Evolutionary conservation across 2,329 filamentous ascomycete genomes (phyloP).

Genomic region (Metarhizium album): DNA sequence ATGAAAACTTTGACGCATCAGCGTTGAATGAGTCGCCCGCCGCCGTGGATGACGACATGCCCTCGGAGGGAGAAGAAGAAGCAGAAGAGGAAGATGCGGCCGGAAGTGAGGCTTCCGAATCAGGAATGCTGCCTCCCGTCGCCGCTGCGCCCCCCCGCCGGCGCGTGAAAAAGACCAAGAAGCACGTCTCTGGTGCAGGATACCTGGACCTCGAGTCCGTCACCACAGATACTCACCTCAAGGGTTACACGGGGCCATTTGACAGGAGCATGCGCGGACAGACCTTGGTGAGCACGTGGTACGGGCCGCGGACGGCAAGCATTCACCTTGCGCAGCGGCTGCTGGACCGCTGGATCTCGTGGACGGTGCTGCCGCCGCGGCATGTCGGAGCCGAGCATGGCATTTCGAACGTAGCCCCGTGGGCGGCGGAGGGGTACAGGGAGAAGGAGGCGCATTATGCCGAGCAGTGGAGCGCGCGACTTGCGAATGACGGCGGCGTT

Average conservation of each 20-base stretch:
- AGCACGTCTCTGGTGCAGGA: constrained; percentile 3
- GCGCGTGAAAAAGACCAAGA: constrained; percentile 14
- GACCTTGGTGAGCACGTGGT: constrained; percentile 28
- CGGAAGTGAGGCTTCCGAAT: constrained; percentile 2
- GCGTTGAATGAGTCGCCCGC: background rate
- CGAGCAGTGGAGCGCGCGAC: constrained; percentile 17
- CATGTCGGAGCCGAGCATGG: constrained; percentile 15
- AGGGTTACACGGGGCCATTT: constrained; percentile 25
- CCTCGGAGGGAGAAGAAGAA: constrained; percentile 10
- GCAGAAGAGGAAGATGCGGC: background rate
- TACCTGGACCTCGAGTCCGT: constrained; percentile 24
- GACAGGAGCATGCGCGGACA: constrained; percentile 22
- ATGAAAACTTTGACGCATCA: constrained; percentile 8
- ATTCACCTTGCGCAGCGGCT: constrained; percentile 26
- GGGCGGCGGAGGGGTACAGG: constrained; percentile 27
- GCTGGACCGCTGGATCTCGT: constrained; percentile 30
- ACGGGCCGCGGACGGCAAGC: constrained; percentile 26
- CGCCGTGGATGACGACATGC: background rate
- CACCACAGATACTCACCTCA: constrained; percentile 20
- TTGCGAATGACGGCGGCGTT: constrained; percentile 13
- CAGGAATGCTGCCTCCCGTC: background rate
- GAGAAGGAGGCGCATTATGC: constrained; percentile 23
- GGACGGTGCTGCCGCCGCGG: constrained; percentile 29
- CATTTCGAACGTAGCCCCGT: constrained; percentile 25
- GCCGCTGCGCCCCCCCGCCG: constrained; percentile 10